Evolutionary conservation across 2,329 filamentous ascomycete genomes (phyloP), one percentile per base, ranked within the genome.

Genomic region (Nigrospora sphaerica): DNA sequence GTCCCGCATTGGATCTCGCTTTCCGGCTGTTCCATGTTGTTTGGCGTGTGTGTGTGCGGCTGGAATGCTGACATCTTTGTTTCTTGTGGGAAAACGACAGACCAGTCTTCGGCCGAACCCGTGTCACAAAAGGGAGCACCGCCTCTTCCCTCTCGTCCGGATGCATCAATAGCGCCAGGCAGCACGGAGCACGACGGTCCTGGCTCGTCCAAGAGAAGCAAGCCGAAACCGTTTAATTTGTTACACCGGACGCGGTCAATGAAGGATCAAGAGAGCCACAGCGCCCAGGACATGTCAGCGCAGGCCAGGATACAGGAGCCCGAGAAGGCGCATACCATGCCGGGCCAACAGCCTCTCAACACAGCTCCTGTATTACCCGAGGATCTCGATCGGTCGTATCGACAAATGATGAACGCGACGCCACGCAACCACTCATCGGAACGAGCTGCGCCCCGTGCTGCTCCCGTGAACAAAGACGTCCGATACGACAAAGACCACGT

Each of bases 351-450:
- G 14, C 68, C 61, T 46, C 54, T 81, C 44, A 83, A 76, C 60
- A 83, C 83, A 1, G 79, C 86, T 11, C 81, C 85, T 1, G 64
- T 82, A 32, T 77, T 80, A 18, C 37, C 66, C 34, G 61, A 64
- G 18, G 52, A 51, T 9, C 77, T 80, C 55, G 87, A 90, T 47
- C 78, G 83, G 54, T 75, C 81, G 3, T 81, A 84, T 56, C 78
- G 80, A 54, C 78, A 85, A 39, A 83, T 85, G 69, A 83, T 87
- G 71, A 73, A 69, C 51, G 80, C 85, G 31, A 73, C 75, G 19
- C 65, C 75, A 46, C 78, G 87, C 51, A 88, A 86, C 54, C 82
- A 85, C 55, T 90, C 87, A 4, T 81, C 82, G 51, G 88, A 95
- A 62, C 80, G 87, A 54, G 64, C 71, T 16, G 60, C 65, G 14